Evolutionary conservation across 768 basidiomycete genomes (phyloP).

Genomic region (Termitomyces titanicus): DNA sequence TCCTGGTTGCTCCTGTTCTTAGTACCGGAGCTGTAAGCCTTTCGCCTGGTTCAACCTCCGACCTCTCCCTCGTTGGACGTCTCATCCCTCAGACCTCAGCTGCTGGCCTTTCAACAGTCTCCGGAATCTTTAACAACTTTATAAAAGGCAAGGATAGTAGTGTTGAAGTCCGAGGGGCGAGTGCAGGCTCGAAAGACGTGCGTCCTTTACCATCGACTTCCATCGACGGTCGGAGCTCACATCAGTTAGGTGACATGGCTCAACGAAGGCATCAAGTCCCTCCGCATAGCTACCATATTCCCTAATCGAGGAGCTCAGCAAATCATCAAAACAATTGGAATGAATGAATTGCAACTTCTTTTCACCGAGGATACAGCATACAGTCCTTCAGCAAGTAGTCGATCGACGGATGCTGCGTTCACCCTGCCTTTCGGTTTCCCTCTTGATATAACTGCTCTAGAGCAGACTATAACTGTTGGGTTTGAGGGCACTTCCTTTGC

Average conservation of each 20-base stretch:
- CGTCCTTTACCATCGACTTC: constrained; percentile 11
- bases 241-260: constrained; percentile 60
- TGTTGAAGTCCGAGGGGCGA: constrained; percentile 55
- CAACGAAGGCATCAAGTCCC: constrained; percentile 64
- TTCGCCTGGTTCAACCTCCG: constrained; percentile 46
- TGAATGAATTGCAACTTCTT: constrained; percentile 55
- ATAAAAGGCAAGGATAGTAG: constrained; percentile 62
- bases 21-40: constrained; percentile 49
- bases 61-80: constrained; percentile 56
- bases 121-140: constrained; percentile 67
- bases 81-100: constrained; percentile 56
- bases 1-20: constrained; percentile 57
- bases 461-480: constrained; percentile 55
- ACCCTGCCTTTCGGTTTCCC: constrained; percentile 69
- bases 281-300: constrained; percentile 54
- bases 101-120: constrained; percentile 54
- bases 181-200: constrained; percentile 56
- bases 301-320: constrained; percentile 60
- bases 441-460: constrained; percentile 57
- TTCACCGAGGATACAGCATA: constrained; percentile 60
- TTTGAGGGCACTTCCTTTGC: constrained; percentile 54
- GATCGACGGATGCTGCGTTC: constrained; percentile 59
- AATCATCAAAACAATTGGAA: constrained; percentile 59
- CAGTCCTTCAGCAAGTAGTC: constrained; percentile 53
- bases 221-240: neutral